These are phyloP conservation scores for Maudiozyma serrabonitensis DNA, from an alignment of 805 yeast genomes.

Conservation along the genomic window DNA sequence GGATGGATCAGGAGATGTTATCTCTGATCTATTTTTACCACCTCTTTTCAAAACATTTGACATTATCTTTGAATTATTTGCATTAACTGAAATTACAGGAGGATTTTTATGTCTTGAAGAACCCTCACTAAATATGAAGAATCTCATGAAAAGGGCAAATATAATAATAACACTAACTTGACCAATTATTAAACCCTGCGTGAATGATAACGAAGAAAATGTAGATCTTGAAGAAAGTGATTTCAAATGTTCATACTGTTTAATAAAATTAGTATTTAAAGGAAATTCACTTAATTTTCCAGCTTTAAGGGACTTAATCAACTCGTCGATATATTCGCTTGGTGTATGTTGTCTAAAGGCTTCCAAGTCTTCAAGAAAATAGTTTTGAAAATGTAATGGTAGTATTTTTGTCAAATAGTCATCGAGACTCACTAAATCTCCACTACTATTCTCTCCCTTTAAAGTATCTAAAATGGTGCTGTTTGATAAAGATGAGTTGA, in stretches of 20 bases:
- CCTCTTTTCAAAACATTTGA: constrained; percentile 23
- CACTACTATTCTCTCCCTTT: constrained; percentile 3
- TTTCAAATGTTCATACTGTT: neutral
- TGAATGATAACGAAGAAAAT: constrained; percentile 49
- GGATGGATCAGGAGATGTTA: constrained; percentile 4
- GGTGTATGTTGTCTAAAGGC: neutral
- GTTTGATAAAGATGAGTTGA: neutral
- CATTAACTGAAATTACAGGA: constrained; percentile 2
- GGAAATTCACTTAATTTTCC: neutral
- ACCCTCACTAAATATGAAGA: constrained; percentile 67
- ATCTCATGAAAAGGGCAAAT: constrained; percentile 55
- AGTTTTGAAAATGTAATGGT: constrained; percentile 30
- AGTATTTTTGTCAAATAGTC: constrained; percentile 30
- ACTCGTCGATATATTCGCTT: neutral
- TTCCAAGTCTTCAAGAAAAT: constrained; percentile 17
- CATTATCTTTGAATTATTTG: neutral
- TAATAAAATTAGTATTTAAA: neutral
- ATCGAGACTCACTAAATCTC: constrained; percentile 28
- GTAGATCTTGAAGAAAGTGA: neutral
- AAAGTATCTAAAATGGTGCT: neutral
- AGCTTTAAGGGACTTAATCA: neutral
- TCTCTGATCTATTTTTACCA: constrained; percentile 12
- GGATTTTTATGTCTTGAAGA: constrained; percentile 32
- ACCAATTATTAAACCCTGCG: constrained; percentile 66
- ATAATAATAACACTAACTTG: constrained; percentile 62